Percentiles rank a stretch among this genome's conserved stretches.
Evolutionary conservation across 805 yeast genomes (phyloP).

Genomic region (Spathaspora passalidarum): DNA sequence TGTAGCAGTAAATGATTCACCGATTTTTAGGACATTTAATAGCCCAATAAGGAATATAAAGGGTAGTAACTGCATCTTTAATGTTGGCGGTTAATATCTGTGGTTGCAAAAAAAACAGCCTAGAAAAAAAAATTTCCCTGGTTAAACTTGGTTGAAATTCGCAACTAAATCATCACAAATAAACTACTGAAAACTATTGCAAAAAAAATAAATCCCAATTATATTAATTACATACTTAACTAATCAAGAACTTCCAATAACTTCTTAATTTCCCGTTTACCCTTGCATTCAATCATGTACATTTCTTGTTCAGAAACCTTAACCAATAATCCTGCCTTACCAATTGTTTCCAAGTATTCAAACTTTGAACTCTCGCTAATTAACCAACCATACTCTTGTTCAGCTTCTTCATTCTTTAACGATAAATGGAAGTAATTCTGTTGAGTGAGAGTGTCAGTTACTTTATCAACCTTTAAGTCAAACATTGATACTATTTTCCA

Average conservation of each 20-base stretch:
- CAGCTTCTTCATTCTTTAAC: conserved; percentile 17
- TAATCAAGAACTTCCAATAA: conserved; percentile 24
- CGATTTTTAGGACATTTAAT: not conserved
- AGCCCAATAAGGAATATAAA: not conserved
- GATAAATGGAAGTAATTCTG: conserved; percentile 27
- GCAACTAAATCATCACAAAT: not conserved
- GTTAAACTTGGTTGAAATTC: no score
- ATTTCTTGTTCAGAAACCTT: conserved; percentile 26
- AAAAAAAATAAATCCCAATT: not conserved
- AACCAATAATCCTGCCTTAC: conserved; percentile 42
- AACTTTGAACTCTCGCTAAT: conserved; percentile 27
- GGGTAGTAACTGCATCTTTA: not conserved
- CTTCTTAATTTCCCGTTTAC: conserved; percentile 36
- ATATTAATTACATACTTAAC: not conserved
- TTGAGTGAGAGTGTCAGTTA: conserved; percentile 24
- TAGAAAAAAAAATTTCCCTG: not conserved
- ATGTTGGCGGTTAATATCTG: not conserved
- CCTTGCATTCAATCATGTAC: conserved; percentile 44
- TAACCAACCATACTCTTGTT: conserved; percentile 26
- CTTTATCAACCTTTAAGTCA: conserved; percentile 25
- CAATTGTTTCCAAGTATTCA: conserved; percentile 33
- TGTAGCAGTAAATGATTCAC: not conserved
- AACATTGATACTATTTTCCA: conserved; percentile 44
- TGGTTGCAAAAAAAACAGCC: not conserved
- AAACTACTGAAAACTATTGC: not conserved